Base-by-base conservation (phyloP, 805 yeast species). In the Kluyveromyces aestuarii region DNA sequence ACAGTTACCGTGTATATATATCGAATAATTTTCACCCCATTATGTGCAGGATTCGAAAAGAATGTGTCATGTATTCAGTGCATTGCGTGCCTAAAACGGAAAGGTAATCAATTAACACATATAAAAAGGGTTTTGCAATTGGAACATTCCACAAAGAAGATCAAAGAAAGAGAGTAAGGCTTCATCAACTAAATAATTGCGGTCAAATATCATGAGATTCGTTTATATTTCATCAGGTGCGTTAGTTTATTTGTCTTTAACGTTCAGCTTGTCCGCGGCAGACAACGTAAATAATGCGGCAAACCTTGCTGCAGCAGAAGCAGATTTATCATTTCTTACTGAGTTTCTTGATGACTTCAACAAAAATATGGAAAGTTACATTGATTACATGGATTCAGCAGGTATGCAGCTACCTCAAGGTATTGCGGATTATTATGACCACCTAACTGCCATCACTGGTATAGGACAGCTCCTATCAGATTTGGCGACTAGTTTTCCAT, bases 401-500 rank as follows among this genome's bases (percentile, higher is more conserved):
- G 47, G 55, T n/a, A 55, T 67, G 54, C 52, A 57, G 3, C 55
- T 69, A 38, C 74, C 74, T n/a, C 63, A 65, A 45, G 58, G 48
- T 1, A 50, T 69, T 6, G 64, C 63, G 5, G 60, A 69, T 47
- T 71, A 70, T 50, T 61, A 68, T 46, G 58, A 59, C 36, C 64
- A 60, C 30, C 33, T 69, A 16, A 65, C 59, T 3, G 52, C 57
- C 1, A 47, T 67, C 5, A 50, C 57, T 9, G 56, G 59, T 3
- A 62, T 62, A 8, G 53, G 56, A 1, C 56, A 59, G 35, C 44
- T 69, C 18, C 45, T 54, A 46, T 43, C 54, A 6, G 68, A 59
- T 44, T 55, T 70, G 30, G 52, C 63, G 13, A 47, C 46, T 19
- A 50, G 55, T 10, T 69, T 70, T 52, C 73, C 74, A 14, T 70